Evolutionary conservation across 2,329 filamentous ascomycete species (phyloP), one percentile per base, ranked within the genome.

Genomic region (Knoxdaviesia proteae): DNA sequence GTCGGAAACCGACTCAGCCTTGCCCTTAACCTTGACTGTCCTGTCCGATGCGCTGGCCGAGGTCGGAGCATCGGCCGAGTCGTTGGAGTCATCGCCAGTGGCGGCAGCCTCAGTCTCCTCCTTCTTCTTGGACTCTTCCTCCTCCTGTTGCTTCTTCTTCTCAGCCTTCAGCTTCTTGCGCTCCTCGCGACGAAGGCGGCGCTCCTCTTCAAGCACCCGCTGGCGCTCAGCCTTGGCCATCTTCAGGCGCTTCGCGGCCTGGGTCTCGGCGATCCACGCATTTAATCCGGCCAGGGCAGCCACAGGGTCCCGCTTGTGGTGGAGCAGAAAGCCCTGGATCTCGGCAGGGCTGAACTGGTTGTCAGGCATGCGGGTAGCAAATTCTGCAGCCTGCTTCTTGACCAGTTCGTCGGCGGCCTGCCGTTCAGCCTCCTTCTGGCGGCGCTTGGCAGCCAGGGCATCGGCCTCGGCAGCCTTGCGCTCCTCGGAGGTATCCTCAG

Each of bases 301-400:
- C 34, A 62, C 57, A 0, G 71, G 65, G 44, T 62, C 56, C 7
- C 63, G 62, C 60, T 76, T 76, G 51, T 74, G 57, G 50, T 64
- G 65, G 47, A 77, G 59, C 40, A 77, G 58, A 44, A 66, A 66
- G 5, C 72, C 72, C 52, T 76, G 72, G 5, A 77, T 62, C 55
- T 77, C 71, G 5, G 72, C 72, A 0, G 71, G 72, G 42, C 67
- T 71, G 51, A 76, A 76, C 51, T 72, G 64, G 38, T 63, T 57
- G 32, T 61, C 59, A 0, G 72, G 72, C n/a, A 76, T 59, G 52
- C 58, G 60, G 6, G 56, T 50, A 1, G 65, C 61, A 45, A 77
- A 77, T 42, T 61, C 49, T 8, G 52, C 43, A 1, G 71, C 67
- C n/a, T 73, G 56, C 4, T 47, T 48, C 10, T 61, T 55, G n/a